Base-by-base conservation (phyloP, 75 land plant species). In the Isoetes taiwanensis region DNA sequence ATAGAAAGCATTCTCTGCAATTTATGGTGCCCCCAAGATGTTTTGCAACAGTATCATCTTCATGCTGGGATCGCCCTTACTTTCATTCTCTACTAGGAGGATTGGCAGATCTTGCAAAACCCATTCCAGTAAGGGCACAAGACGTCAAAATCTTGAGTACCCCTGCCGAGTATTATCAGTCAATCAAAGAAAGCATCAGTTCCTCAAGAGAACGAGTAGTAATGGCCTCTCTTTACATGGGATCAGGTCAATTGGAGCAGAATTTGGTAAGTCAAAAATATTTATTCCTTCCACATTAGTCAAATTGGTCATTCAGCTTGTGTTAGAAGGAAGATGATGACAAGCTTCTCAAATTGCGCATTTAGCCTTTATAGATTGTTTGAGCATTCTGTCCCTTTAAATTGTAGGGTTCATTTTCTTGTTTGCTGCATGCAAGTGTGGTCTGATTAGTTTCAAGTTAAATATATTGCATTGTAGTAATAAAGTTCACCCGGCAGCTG, bases 221-320 rank as follows among this genome's bases (percentile, higher is more conserved):
- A 23, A 54, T 68, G n/a, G 65, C 71, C 4, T 62, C 71, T 14
- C 46, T 68, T 3, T 68, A 68, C 32, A 55, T 68, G 1, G 71
- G 71, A 34, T 61, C 71, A 0, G 71, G 71, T 30, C 38, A 23
- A 20, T 58, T 68, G 35, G 71, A 68, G 65, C 43, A 29, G 21
- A 65, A 68, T 32, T 65, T 68, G 71, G 71, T 68, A 43, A 35
- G 69, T 67, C 33, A 31, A 17, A 10, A 25, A 26, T 8, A 2
- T 28, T 24, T 53, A 11, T 26, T 23, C 26, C 16, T 16, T 10
- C 5, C 52, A 23, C 23, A 4, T 6, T 16, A 8, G 52, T 17
- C 5, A 6, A 46, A 46, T 43, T 37, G 14, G 9, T 9, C 14
- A 14, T 9, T 14, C 9, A 37, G 39, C 9, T 37, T 9, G 9